Evolutionary conservation across 2,329 filamentous ascomycete species (phyloP).

Genomic region (Ophidiomyces ophidiicola): DNA sequence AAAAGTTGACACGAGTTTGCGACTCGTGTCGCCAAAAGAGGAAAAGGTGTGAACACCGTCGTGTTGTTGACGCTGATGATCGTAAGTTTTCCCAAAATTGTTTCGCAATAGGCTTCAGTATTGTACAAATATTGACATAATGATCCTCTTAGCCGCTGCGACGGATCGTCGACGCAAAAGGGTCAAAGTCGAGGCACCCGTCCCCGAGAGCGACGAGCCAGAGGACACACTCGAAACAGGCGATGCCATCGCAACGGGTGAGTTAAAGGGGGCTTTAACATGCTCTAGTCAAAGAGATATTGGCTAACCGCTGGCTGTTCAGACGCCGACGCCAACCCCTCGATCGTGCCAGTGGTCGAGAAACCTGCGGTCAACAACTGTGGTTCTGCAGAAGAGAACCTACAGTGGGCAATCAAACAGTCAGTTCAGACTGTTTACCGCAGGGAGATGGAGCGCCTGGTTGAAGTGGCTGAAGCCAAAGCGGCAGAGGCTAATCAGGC

Average conservation of each 20-base stretch:
- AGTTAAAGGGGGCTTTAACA: not conserved
- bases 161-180: constrained; percentile 13
- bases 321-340: constrained; percentile 3
- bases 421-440: constrained; percentile 42
- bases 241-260: constrained; percentile 1
- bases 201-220: constrained; percentile 3
- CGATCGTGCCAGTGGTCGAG: not conserved
- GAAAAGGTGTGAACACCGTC: constrained; percentile 18
- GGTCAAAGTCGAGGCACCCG: constrained; percentile 4
- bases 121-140: constrained; percentile 1
- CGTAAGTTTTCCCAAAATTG: constrained; percentile 12
- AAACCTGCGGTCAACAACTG: constrained; percentile 5
- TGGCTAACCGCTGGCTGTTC: not conserved
- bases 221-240: constrained; percentile 1
- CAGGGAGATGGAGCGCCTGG: constrained; percentile 45
- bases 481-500: constrained; percentile 36
- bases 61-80: constrained; percentile 17
- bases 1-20: constrained; percentile 17
- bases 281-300: not conserved
- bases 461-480: constrained; percentile 45
- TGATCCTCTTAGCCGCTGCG: constrained; percentile 2
- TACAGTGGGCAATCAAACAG: constrained; percentile 19
- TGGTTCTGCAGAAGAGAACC: constrained; percentile 13
- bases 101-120: not conserved
- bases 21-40: constrained; percentile 17